phyloP scores from a whole-genome alignment of 371 early-diverging fungal species.

The Batkoa obscura region DNA sequence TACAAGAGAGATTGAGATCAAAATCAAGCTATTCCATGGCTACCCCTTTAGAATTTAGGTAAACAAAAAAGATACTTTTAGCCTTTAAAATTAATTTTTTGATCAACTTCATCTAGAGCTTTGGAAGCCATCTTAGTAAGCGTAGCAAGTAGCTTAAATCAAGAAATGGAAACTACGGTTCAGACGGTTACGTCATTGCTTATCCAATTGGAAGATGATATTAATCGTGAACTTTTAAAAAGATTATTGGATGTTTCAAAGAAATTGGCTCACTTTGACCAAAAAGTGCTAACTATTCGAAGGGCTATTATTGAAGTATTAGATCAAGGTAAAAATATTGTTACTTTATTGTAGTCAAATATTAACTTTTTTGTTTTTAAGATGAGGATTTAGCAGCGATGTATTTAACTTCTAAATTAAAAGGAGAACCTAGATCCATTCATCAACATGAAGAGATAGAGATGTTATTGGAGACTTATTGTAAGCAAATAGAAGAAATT shows the following conservation, averaged over 20 bases:
- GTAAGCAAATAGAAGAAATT: conserved; percentile 71
- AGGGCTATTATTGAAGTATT: conserved; percentile 57
- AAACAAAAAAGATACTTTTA: background rate
- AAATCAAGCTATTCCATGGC: conserved; percentile 19
- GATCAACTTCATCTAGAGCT: conserved; percentile 20
- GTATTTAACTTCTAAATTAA: conserved; percentile 64
- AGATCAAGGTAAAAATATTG: conserved; percentile 34
- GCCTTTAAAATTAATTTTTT: background rate
- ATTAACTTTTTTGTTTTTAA: conserved; percentile 10
- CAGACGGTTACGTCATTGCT: conserved; percentile 40
- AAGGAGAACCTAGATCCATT: conserved; percentile 24
- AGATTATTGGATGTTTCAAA: conserved; percentile 56
- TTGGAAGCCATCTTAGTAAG: conserved; percentile 66
- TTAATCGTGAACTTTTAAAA: conserved; percentile 51
- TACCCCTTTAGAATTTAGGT: conserved; percentile 54
- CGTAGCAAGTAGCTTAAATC: conserved; percentile 43
- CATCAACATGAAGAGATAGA: conserved; percentile 73
- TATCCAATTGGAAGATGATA: conserved; percentile 45
- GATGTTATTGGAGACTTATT: conserved; percentile 67
- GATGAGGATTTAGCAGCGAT: conserved; percentile 79
- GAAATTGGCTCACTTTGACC: conserved; percentile 49
- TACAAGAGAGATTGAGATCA: conserved; percentile 46
- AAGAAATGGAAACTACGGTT: conserved; percentile 46
- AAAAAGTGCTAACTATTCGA: conserved; percentile 48
- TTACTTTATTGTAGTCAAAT: background rate